phyloP scores from a whole-genome alignment of 106 monocot species.

The Platanthera zijinensis region DNA sequence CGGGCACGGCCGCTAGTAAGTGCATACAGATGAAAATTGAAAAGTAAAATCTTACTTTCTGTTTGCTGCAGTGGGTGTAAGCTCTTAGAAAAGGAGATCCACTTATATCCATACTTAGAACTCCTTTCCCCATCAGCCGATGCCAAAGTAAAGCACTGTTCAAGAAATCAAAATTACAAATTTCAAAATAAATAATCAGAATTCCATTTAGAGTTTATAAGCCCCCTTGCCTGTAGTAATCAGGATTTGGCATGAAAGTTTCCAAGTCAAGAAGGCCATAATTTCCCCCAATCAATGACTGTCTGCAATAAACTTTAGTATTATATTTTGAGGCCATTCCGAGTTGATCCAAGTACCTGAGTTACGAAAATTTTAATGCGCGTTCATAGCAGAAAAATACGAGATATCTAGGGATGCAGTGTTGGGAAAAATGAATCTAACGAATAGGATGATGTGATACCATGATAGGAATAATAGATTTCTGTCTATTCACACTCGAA shows the following conservation, averaged over 20 bases:
- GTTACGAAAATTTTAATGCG: neutral
- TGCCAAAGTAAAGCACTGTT: slow-evolving; percentile 73
- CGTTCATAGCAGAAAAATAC: neutral
- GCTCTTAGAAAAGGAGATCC: slow-evolving; percentile 64
- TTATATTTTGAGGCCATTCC: slow-evolving; percentile 73
- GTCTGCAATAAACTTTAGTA: slow-evolving; percentile 67
- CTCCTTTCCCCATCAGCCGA: slow-evolving; percentile 74
- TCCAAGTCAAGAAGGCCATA: slow-evolving; percentile 80
- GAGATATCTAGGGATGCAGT: too few relatives aligned
- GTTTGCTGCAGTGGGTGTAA: slow-evolving; percentile 71
- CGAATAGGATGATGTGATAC: too few relatives aligned
- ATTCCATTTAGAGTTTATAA: neutral
- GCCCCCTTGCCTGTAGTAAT: slow-evolving; percentile 61
- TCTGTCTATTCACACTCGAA: too few relatives aligned
- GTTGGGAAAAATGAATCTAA: too few relatives aligned
- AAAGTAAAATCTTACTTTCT: slow-evolving; percentile 17
- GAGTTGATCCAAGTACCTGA: slow-evolving; percentile 93
- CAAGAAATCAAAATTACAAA: neutral
- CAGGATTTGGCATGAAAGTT: slow-evolving; percentile 86
- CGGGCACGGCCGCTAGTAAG: too few relatives aligned
- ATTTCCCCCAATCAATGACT: slow-evolving; percentile 76
- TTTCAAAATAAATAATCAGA: neutral
- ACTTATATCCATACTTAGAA: slow-evolving; percentile 47
- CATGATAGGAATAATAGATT: too few relatives aligned
- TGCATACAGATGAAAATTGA: neutral